phyloP scores from a whole-genome alignment of 2,329 filamentous ascomycete species.

The Aureobasidium sp. region DNA sequence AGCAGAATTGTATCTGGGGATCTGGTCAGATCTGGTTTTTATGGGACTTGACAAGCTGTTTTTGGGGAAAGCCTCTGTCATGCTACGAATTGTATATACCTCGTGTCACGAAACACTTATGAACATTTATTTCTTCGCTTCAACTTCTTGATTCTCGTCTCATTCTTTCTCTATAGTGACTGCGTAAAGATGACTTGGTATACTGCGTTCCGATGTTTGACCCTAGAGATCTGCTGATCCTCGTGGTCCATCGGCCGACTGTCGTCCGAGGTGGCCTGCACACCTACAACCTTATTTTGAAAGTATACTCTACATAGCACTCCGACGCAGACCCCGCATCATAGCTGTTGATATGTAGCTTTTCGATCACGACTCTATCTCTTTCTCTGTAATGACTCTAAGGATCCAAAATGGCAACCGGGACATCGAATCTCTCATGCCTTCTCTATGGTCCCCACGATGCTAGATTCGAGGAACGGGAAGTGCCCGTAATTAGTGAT shows the following conservation, averaged over 20 bases:
- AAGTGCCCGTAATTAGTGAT: background rate
- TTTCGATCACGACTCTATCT: no score
- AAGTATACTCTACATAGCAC: background rate
- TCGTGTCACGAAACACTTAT: conserved; percentile 1
- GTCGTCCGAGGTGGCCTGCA: background rate
- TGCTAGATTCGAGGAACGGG: background rate
- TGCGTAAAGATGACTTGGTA: background rate
- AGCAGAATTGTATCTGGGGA: background rate
- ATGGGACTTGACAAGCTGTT: background rate
- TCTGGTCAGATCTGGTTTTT: background rate
- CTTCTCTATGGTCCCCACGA: conserved; percentile 2
- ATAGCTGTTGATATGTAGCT: background rate
- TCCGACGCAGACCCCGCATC: background rate
- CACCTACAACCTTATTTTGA: background rate
- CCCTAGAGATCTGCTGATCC: background rate
- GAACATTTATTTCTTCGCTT: background rate
- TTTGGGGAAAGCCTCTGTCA: background rate
- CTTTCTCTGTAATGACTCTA: no score
- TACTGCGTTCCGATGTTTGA: background rate
- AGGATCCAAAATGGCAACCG: background rate
- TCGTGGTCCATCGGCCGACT: background rate
- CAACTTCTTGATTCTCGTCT: background rate
- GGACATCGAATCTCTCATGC: background rate
- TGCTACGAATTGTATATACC: conserved; percentile 1
- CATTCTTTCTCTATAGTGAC: no score